phyloP scores from a whole-genome alignment of 306 rosid genomes.

The Dalbergia cochinchinensis region DNA sequence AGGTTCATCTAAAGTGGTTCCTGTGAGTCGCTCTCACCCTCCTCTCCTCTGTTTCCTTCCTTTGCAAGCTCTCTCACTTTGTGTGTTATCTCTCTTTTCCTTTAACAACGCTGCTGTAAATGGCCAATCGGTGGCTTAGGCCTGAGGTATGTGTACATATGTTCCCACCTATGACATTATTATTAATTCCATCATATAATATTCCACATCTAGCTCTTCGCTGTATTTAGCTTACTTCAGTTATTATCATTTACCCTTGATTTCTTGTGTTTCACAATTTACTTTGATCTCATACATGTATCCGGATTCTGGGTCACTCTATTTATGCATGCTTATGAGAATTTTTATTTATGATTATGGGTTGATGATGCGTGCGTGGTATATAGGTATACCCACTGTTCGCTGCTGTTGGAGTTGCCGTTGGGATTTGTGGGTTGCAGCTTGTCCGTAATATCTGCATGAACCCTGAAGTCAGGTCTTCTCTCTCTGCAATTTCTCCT shows the following conservation, averaged over 20 bases:
- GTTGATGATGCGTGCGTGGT: no score
- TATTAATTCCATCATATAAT: no score
- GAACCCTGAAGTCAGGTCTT: constrained; percentile 93
- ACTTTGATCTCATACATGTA: no score
- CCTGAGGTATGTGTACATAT: constrained; percentile 61
- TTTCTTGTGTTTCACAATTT: not conserved
- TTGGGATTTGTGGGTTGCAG: constrained; percentile 78
- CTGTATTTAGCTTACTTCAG: not conserved
- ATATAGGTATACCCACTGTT: constrained; percentile 77
- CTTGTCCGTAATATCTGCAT: constrained; percentile 72
- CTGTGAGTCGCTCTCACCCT: not conserved
- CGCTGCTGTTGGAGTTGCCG: constrained; percentile 78
- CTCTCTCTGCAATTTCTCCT: not conserved
- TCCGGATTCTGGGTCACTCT: no score
- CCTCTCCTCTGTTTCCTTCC: not conserved
- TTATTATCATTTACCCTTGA: not conserved
- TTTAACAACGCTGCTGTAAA: constrained; percentile 44
- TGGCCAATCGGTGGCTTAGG: constrained; percentile 77
- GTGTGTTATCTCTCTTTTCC: not conserved
- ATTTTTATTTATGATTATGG: not conserved
- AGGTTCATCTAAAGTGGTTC: not conserved
- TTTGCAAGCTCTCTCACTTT: not conserved
- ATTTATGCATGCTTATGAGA: not conserved
- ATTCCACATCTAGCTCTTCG: not conserved
- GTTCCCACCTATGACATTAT: not conserved